Evolutionary conservation across 306 rosid species (phyloP).

Genomic region (Castanopsis chinensis): DNA sequence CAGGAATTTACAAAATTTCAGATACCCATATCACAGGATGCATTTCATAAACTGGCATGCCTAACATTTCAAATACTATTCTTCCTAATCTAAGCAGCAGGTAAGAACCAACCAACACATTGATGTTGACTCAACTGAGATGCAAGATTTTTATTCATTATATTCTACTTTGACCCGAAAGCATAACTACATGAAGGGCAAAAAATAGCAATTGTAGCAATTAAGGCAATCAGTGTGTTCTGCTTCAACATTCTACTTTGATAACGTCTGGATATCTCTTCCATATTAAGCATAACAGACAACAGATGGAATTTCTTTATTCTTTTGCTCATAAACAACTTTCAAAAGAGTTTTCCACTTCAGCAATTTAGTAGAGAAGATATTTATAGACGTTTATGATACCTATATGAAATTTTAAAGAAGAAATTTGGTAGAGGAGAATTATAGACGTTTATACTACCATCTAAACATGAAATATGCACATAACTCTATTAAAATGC

Average conservation of each 20-base stretch:
- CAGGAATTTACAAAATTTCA: background rate
- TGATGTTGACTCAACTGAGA: background rate
- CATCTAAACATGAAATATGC: too few relatives aligned
- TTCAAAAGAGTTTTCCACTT: background rate
- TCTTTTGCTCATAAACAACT: background rate
- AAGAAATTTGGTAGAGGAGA: too few relatives aligned
- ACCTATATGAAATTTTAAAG: background rate
- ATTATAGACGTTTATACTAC: too few relatives aligned
- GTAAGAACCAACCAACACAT: background rate
- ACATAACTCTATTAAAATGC: too few relatives aligned
- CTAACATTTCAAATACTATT: background rate
- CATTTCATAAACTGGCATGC: background rate
- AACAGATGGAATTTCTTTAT: background rate
- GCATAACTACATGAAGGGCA: background rate
- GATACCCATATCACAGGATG: background rate
- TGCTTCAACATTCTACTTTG: background rate
- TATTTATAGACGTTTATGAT: background rate
- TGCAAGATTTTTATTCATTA: background rate
- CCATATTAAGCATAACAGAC: background rate
- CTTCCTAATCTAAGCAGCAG: background rate
- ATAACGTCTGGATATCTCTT: background rate
- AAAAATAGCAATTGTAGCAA: background rate
- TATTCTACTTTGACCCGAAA: background rate
- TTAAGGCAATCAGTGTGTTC: background rate
- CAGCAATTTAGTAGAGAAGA: background rate